Evolutionary conservation across 768 basidiomycete species (phyloP).

Genomic region (Lactarius sp.): DNA sequence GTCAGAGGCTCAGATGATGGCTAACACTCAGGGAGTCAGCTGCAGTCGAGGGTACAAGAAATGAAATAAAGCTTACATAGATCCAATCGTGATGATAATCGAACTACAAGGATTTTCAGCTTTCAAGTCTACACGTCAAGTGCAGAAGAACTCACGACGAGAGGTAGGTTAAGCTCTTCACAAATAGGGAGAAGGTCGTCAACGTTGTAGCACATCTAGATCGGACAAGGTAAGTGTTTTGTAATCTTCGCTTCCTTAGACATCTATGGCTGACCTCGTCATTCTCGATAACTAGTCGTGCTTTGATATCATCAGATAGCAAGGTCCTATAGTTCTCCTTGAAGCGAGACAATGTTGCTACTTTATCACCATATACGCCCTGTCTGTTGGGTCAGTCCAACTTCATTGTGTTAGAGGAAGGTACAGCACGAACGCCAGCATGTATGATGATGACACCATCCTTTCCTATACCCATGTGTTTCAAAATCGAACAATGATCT

Average conservation of each 20-base stretch:
- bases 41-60: constrained; percentile 26
- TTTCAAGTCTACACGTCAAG: constrained; percentile 36
- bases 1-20: constrained; percentile 43
- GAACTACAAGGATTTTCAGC: constrained; percentile 25
- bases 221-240: background rate
- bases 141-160: constrained; percentile 49
- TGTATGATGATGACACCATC: constrained; percentile 90
- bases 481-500: constrained; percentile 84
- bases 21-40: constrained; percentile 24
- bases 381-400: constrained; percentile 27
- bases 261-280: constrained; percentile 60
- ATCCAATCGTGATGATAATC: constrained; percentile 85
- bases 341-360: constrained; percentile 62
- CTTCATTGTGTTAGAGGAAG: background rate
- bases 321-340: constrained; percentile 57
- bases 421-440: constrained; percentile 51
- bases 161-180: constrained; percentile 65
- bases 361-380: constrained; percentile 82
- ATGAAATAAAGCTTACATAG: constrained; percentile 43
- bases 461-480: constrained; percentile 72
- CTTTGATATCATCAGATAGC: constrained; percentile 60
- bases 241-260: background rate
- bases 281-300: constrained; percentile 85
- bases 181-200: constrained; percentile 86
- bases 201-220: constrained; percentile 73